phyloP scores from a whole-genome alignment of 495 filamentous ascomycete species.

The Penicillium bialowiezense region DNA sequence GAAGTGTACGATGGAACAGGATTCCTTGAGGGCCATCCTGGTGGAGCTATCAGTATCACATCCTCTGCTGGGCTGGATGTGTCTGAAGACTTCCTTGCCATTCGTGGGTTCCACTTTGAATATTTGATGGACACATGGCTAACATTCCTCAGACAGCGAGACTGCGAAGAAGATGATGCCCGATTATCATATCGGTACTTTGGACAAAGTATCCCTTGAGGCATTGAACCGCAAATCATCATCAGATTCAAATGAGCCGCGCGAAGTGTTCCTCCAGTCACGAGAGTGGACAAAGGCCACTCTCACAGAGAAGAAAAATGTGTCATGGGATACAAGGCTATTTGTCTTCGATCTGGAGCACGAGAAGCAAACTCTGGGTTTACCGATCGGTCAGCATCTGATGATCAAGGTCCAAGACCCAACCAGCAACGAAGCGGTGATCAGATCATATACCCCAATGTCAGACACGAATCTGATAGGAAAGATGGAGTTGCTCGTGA shows the following conservation, averaged over 20 bases:
- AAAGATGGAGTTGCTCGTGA: conserved; percentile 71
- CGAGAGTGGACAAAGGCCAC: conserved; percentile 68
- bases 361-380: conserved; percentile 65
- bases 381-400: conserved; percentile 87
- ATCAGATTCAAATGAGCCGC: conserved; percentile 34
- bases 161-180: conserved; percentile 93
- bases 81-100: conserved; percentile 93
- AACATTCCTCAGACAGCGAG: conserved; percentile 65
- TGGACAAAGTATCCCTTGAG: conserved; percentile 56
- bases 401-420: conserved; percentile 80
- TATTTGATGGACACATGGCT: too few relatives aligned
- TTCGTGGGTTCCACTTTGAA: too few relatives aligned
- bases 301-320: conserved; percentile 59
- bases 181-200: conserved; percentile 79
- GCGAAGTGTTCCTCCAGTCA: conserved; percentile 66
- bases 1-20: conserved; percentile 88
- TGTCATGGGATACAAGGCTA: conserved; percentile 81
- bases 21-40: conserved; percentile 85
- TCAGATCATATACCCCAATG: conserved; percentile 87
- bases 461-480: conserved; percentile 62
- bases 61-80: conserved; percentile 79
- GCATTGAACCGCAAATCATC: conserved; percentile 40
- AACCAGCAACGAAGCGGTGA: conserved; percentile 62
- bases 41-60: conserved; percentile 84
- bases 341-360: conserved; percentile 82